These are phyloP conservation scores for Coemansia interrupta DNA, from an alignment of 192 early-diverging fungal genomes.

Conservation along the genomic window DNA sequence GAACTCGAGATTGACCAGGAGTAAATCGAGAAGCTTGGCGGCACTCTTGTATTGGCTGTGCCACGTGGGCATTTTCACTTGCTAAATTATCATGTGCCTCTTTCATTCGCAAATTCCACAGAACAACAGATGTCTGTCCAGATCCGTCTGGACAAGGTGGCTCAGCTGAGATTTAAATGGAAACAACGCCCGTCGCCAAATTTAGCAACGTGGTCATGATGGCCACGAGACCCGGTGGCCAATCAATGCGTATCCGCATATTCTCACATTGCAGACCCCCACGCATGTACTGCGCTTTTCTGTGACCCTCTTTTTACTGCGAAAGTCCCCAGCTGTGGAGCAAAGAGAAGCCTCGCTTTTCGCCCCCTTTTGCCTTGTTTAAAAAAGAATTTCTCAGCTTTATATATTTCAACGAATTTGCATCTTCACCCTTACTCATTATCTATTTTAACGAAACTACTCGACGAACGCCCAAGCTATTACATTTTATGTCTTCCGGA, in stretches of 20 bases:
- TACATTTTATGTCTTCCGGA: constrained; percentile 16
- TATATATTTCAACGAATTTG: background rate
- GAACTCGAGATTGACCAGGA: constrained; percentile 70
- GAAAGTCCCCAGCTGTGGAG: constrained; percentile 1
- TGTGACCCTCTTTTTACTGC: background rate
- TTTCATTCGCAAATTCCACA: background rate
- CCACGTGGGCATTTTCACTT: background rate
- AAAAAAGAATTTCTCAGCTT: background rate
- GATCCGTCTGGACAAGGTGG: too few species aligned
- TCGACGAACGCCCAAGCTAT: background rate
- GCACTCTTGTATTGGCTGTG: background rate
- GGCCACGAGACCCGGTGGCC: too few species aligned
- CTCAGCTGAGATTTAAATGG: background rate
- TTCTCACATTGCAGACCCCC: background rate
- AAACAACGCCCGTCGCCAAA: too few species aligned
- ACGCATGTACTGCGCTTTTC: background rate
- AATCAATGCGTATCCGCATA: too few species aligned
- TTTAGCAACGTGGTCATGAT: too few species aligned
- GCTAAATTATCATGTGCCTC: background rate
- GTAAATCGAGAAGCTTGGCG: background rate
- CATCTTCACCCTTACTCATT: background rate
- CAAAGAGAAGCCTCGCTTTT: constrained; percentile 4
- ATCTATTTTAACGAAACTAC: background rate
- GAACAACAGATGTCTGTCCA: too few species aligned
- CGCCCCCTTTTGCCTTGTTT: background rate